Evolutionary conservation across 495 filamentous ascomycete genomes (phyloP).

Genomic region (Neurospora intermedia): DNA sequence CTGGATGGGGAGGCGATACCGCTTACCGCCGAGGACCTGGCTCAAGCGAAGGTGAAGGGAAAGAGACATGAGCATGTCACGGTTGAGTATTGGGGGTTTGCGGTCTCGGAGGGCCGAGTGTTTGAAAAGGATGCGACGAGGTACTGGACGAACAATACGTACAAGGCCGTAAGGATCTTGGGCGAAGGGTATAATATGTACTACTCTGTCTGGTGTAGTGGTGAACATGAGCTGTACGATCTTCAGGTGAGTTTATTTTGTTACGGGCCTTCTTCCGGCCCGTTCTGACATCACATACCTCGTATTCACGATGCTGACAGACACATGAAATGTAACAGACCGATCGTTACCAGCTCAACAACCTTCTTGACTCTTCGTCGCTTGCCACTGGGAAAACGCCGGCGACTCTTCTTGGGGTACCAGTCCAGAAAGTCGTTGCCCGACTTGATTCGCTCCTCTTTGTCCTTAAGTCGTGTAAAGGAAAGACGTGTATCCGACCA

Average conservation of each 20-base stretch:
- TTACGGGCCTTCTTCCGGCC: background rate
- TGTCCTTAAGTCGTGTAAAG: conserved; percentile 55
- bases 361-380: conserved; percentile 36
- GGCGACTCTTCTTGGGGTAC: conserved; percentile 31
- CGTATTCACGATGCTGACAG: background rate
- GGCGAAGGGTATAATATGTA: conserved; percentile 45
- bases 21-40: conserved; percentile 22
- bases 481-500: conserved; percentile 42
- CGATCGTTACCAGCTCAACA: conserved; percentile 50
- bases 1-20: conserved; percentile 53
- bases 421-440: conserved; percentile 31
- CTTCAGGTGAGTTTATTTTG: conserved; percentile 30
- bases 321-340: conserved; percentile 24
- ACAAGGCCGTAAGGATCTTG: conserved; percentile 51
- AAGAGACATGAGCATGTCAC: conserved; percentile 52
- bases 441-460: conserved; percentile 52
- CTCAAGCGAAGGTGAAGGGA: conserved; percentile 12
- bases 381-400: background rate
- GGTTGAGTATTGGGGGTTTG: conserved; percentile 54
- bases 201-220: conserved; percentile 57
- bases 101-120: conserved; percentile 37
- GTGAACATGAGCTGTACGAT: conserved; percentile 56
- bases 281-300: background rate
- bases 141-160: conserved; percentile 45
- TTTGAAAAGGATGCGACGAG: conserved; percentile 11